Conservation (phyloP, 306 rosid species). For the Corylus heterophylla region DNA sequence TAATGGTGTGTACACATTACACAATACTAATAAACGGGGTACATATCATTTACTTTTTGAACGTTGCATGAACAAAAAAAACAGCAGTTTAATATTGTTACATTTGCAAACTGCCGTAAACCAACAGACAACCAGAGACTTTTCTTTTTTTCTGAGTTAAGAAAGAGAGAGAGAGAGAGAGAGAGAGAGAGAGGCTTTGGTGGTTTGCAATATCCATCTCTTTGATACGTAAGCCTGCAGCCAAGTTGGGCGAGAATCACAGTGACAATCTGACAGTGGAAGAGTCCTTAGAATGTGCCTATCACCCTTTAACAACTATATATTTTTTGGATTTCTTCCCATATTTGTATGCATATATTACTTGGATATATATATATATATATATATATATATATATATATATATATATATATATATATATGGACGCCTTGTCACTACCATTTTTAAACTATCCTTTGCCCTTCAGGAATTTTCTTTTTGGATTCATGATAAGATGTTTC, state of each 20-base stretch:
- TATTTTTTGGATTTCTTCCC: conserved; percentile 12
- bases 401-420: background rate
- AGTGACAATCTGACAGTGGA: background rate
- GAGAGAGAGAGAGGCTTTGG: conserved; percentile 1
- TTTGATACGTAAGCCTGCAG: conserved; percentile 5
- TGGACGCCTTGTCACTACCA: conserved; percentile 1
- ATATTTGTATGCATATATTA: background rate
- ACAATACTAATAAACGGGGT: no score
- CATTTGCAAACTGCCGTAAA: background rate
- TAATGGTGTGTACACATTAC: no score
- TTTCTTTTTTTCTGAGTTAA: no score
- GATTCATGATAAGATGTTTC: no score
- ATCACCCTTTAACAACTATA: conserved; percentile 1
- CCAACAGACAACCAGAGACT: background rate
- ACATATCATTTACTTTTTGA: no score
- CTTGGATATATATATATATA: background rate
- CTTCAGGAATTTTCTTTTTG: no score
- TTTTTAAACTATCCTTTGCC: no score
- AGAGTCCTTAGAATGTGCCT: conserved; percentile 33
- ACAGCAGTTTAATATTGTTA: background rate
- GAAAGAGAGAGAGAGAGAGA: background rate
- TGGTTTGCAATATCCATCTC: conserved; percentile 25
- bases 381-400: background rate
- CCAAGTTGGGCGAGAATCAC: conserved; percentile 7
- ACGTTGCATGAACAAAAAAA: no score